A percentile compares a stretch with the other conserved stretches of the same genome.
Evolutionary conservation across 495 filamentous ascomycete genomes (phyloP).

Genomic region (Penicillium egyptiacum): DNA sequence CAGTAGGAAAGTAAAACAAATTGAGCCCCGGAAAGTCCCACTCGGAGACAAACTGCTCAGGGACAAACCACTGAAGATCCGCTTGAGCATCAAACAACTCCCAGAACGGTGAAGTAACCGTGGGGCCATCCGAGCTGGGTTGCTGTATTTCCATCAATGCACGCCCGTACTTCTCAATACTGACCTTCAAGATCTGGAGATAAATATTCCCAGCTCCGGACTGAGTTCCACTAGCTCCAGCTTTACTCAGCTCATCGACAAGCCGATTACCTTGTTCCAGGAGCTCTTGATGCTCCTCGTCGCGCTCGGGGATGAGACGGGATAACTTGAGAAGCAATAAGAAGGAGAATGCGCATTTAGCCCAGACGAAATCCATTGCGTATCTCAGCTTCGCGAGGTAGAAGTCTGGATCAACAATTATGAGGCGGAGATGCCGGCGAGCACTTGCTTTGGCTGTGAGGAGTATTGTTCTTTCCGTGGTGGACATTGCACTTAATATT

Average conservation of each 20-base stretch:
- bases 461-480: constrained; percentile 42
- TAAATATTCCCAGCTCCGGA: constrained; percentile 42
- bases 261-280: constrained; percentile 46
- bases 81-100: constrained; percentile 46
- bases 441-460: constrained; percentile 48
- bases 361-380: constrained; percentile 58
- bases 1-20: constrained; percentile 51
- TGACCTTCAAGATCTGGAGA: constrained; percentile 42
- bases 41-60: constrained; percentile 52
- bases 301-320: constrained; percentile 45
- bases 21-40: constrained; percentile 57
- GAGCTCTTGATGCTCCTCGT: constrained; percentile 40
- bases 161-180: constrained; percentile 50
- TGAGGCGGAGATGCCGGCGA: constrained; percentile 49
- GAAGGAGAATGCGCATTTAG: constrained; percentile 55
- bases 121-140: constrained; percentile 17
- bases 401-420: constrained; percentile 38
- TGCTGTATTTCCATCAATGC: constrained; percentile 38
- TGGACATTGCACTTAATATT: constrained; percentile 37
- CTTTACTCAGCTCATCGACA: constrained; percentile 43
- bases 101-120: constrained; percentile 36
- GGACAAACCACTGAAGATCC: constrained; percentile 52
- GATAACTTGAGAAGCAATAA: constrained; percentile 52
- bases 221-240: constrained; percentile 25
- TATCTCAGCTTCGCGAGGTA: constrained; percentile 53